These are phyloP conservation scores for Chalaropsis thielavioides DNA, from an alignment of 2,329 filamentous ascomycete species.

Conservation along the genomic window DNA sequence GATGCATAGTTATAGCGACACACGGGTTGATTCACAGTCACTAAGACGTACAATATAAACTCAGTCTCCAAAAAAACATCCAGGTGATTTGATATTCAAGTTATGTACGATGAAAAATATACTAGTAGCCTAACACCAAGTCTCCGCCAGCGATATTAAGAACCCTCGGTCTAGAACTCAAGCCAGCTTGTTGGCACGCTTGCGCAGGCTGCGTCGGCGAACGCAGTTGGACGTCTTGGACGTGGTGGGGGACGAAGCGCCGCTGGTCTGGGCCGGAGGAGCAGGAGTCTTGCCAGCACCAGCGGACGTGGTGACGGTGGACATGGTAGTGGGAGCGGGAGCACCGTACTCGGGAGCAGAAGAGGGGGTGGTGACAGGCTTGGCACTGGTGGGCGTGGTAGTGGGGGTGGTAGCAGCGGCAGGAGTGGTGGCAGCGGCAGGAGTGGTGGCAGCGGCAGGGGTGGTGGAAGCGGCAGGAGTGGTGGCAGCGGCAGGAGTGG, in stretches of 20 bases:
- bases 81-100: not conserved
- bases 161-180: not conserved
- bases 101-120: slow-evolving; percentile 1
- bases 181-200: slow-evolving; percentile 1
- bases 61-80: not conserved
- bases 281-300: slow-evolving; percentile 6
- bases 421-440: not conserved
- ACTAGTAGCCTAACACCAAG: not conserved
- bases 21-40: not conserved
- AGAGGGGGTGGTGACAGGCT: not conserved
- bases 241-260: not conserved
- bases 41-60: no score
- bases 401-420: not conserved
- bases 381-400: not conserved
- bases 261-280: not conserved
- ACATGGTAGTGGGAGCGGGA: slow-evolving; percentile 10
- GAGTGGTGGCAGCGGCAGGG: not conserved
- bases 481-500: not conserved
- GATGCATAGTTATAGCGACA: no score
- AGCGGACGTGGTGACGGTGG: slow-evolving; percentile 6
- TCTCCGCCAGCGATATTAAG: not conserved
- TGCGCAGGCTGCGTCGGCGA: slow-evolving; percentile 11
- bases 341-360: not conserved
- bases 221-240: slow-evolving; percentile 7
- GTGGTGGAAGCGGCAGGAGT: not conserved